phyloP scores from a whole-genome alignment of 1,139 yeast species.

The Kodamaea anthophila region DNA sequence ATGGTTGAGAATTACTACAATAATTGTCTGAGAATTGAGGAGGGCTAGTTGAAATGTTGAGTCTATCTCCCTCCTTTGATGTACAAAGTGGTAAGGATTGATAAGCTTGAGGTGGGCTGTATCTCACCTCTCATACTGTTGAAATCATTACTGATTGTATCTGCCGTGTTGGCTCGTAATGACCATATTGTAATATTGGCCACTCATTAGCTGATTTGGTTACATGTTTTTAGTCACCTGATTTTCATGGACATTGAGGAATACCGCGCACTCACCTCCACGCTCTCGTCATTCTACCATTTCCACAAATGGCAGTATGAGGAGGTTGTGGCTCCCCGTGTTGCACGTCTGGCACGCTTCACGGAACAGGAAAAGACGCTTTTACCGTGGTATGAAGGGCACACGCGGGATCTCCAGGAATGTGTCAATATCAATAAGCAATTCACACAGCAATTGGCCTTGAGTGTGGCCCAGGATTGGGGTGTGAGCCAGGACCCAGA shows the following conservation, averaged over 20 bases:
- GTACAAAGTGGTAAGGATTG: too few relatives aligned
- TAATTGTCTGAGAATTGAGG: too few relatives aligned
- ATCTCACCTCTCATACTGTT: too few relatives aligned
- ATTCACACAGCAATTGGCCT: conserved; percentile 44
- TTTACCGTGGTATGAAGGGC: conserved; percentile 47
- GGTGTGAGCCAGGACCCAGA: conserved; percentile 38
- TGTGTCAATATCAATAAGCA: conserved; percentile 45
- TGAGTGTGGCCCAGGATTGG: conserved; percentile 47
- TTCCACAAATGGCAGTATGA: conserved; percentile 32
- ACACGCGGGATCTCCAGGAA: conserved; percentile 37
- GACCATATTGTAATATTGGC: too few relatives aligned
- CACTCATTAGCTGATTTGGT: too few relatives aligned
- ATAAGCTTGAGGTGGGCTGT: too few relatives aligned
- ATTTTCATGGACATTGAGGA: conserved; percentile 28
- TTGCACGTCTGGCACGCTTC: conserved; percentile 25
- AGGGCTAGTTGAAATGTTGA: too few relatives aligned
- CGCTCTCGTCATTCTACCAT: conserved; percentile 32
- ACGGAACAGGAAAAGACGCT: conserved; percentile 34
- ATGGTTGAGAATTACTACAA: too few relatives aligned
- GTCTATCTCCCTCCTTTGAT: too few relatives aligned
- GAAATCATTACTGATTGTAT: too few relatives aligned
- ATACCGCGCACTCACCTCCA: conserved; percentile 32
- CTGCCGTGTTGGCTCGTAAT: too few relatives aligned
- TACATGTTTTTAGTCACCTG: too few relatives aligned
- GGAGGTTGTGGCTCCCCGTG: conserved; percentile 30